Percentiles rank a stretch among this genome's conserved stretches.
Evolutionary conservation across 768 basidiomycete genomes (phyloP).

Genomic region (Auricularia sp.): DNA sequence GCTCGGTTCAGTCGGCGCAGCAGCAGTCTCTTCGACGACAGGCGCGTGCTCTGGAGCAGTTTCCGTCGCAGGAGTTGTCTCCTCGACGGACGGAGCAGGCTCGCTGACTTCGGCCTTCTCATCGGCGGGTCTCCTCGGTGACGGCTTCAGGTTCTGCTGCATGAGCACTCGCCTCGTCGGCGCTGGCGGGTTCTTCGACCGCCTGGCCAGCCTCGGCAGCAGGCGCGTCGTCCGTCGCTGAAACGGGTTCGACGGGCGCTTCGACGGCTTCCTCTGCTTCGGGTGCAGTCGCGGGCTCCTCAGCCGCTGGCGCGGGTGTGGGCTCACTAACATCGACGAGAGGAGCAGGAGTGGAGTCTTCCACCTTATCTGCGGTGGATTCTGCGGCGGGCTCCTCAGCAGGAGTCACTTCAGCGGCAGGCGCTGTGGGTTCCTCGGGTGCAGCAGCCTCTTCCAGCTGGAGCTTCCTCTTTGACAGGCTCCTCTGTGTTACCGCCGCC

Average conservation of each 20-base stretch:
- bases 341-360: not conserved
- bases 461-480: no score
- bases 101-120: not conserved
- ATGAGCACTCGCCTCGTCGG: not conserved
- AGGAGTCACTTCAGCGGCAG: not conserved
- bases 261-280: not conserved
- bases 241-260: not conserved
- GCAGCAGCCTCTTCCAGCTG: no score
- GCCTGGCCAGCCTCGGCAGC: not conserved
- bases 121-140: no score
- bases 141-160: not conserved
- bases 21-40: not conserved
- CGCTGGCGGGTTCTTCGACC: not conserved
- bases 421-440: not conserved
- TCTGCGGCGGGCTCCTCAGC: not conserved
- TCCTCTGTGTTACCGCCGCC: not conserved
- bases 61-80: not conserved
- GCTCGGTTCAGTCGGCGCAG: not conserved
- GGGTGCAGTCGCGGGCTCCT: not conserved
- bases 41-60: not conserved
- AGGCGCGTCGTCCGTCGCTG: not conserved
- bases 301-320: not conserved
- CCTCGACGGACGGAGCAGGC: not conserved
- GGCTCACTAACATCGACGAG: not conserved
- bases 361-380: not conserved